These are phyloP conservation scores for Calocera cornea DNA, from an alignment of 768 basidiomycete species.

Conservation along the genomic window DNA sequence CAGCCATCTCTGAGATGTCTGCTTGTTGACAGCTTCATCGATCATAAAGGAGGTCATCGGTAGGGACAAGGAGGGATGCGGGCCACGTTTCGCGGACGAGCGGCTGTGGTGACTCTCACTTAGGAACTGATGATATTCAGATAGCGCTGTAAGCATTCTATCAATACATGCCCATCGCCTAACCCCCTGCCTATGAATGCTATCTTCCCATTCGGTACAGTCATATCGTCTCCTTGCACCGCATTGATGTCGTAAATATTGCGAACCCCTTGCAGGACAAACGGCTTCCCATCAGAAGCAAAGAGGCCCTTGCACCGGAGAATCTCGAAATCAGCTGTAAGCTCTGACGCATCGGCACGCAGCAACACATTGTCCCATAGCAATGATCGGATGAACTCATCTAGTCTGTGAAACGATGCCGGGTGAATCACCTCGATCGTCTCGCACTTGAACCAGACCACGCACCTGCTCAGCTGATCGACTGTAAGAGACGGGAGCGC, in stretches of 20 bases:
- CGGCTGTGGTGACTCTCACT: too few species aligned
- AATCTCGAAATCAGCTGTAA: constrained; percentile 35
- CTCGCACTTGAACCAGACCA: background rate
- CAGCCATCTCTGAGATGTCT: background rate
- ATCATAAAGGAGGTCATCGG: constrained; percentile 3
- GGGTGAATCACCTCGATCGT: too few species aligned
- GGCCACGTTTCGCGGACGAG: background rate
- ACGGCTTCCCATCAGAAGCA: constrained; percentile 37
- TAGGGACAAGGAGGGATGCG: background rate
- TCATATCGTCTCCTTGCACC: constrained; percentile 22
- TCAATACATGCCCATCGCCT: constrained; percentile 11
- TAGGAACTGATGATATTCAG: too few species aligned
- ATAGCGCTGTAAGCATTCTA: background rate
- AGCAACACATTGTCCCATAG: constrained; percentile 66
- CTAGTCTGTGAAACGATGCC: constrained; percentile 28
- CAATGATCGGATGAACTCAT: constrained; percentile 65
- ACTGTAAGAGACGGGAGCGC: constrained; percentile 45
- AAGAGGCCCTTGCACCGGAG: constrained; percentile 86
- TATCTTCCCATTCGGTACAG: constrained; percentile 59
- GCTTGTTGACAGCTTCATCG: background rate
- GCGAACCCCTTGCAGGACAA: constrained; percentile 83
- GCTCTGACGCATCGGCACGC: constrained; percentile 8
- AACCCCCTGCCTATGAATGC: constrained; percentile 81
- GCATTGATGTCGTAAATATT: constrained; percentile 68
- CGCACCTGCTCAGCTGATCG: constrained; percentile 28